Base-by-base conservation (phyloP, 2,329 filamentous ascomycete species). In the Tolypocladium amazonense region DNA sequence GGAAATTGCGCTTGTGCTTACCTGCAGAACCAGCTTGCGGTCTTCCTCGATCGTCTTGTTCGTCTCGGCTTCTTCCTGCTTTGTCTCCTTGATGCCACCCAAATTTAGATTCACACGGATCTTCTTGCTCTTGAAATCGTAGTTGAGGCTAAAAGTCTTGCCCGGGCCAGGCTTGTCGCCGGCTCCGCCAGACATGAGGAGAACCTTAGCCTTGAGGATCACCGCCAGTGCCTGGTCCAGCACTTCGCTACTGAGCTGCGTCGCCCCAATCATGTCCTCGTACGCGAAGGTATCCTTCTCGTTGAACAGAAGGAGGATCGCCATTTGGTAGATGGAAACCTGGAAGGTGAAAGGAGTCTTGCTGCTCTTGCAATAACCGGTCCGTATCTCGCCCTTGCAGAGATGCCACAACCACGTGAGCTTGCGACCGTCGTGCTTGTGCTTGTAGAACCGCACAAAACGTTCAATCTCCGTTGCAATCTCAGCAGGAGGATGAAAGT, bases 1-100 rank as follows among this genome's bases (percentile, higher is more conserved):
- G 23, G 59, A 7, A 39, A 58, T 9, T 20, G 11, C 20, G 60
- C 88, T 74, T 20, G 12, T n/a, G 60, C 88, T 75, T 83, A 96
- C 93, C 87, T 99, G 94, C 72, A 97, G 89, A 61, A 99, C 84
- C 62, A 99, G 81, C 77, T 97, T 97, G 63, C 94, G 85, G 73
- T 99, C 94, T 76, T 99, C 94, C 78, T 99, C 94, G 67, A 99
- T 97, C 3, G 92, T 97, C 85, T 99, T 99, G 80, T 97, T 96
- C 8, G 94, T 99, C 72, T 99, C 94, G 63, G 91, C 92, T 65
- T 92, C 89, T 74, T 99, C 94, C 64, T 94, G 90, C 81, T 97
- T 97, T 71, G 93, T 88, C 76, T 99, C 95, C 39, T 92, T 89
- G 77, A 96, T 93, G 76, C 96, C 92, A 60, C 87, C 88, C 59